Evolutionary conservation across 257 asterid genomes (phyloP).

Genomic region (Apocynum venetum): DNA sequence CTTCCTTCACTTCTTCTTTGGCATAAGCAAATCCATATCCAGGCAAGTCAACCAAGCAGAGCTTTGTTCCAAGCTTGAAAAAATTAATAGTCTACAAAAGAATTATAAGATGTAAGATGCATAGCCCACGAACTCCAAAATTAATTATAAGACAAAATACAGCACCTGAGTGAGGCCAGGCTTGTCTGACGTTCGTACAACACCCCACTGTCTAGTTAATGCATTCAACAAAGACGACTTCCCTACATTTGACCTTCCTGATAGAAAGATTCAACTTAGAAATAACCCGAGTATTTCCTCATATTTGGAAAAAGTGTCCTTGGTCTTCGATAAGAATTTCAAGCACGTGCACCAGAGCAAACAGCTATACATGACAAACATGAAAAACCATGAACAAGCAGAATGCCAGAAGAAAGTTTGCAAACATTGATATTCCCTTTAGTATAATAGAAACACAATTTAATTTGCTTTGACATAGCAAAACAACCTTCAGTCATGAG

Average conservation of each 20-base stretch:
- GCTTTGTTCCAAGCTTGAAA: conserved; percentile 77
- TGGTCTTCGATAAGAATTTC: not conserved
- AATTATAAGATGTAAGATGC: conserved; percentile 21
- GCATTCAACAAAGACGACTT: conserved; percentile 90
- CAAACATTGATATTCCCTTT: not conserved
- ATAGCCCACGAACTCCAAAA: conserved; percentile 17
- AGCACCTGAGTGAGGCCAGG: conserved; percentile 97
- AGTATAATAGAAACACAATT: not conserved
- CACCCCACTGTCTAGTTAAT: conserved; percentile 97
- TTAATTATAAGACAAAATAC: conserved; percentile 13
- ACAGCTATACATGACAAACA: not conserved
- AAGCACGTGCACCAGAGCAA: not conserved
- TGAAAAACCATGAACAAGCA: conserved; percentile 1
- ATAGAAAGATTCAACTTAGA: conserved; percentile 11
- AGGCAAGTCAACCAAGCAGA: conserved; percentile 89
- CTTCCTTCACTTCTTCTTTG: conserved; percentile 91
- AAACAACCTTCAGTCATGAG: not conserved
- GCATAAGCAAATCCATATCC: conserved; percentile 99
- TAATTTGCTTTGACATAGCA: not conserved
- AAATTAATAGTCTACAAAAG: conserved; percentile 73
- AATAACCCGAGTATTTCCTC: not conserved
- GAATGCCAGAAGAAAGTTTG: not conserved
- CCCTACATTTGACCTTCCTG: conserved; percentile 97
- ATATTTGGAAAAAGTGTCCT: not conserved
- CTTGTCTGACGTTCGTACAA: conserved; percentile 93